Evolutionary conservation across 352 stramenopile species (phyloP).

Genomic region (Globisporangium emineosum): DNA sequence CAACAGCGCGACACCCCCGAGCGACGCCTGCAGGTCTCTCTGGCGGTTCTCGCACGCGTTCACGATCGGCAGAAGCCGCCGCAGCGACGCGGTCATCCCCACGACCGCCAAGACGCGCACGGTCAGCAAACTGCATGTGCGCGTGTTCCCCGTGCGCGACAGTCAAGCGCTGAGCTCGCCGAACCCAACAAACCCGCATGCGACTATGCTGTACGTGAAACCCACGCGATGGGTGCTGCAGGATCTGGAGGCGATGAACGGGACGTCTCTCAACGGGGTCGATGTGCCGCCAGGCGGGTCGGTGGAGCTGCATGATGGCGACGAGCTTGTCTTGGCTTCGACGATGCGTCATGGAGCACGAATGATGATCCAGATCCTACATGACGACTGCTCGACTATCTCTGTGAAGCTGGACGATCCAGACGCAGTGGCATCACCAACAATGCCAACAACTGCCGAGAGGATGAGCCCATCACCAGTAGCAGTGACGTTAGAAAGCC

Average conservation of each 20-base stretch:
- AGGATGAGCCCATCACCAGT: constrained; percentile 20
- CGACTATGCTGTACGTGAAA: constrained; percentile 14
- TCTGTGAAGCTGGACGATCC: constrained; percentile 31
- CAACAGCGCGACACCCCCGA: not conserved
- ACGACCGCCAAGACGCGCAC: constrained; percentile 73
- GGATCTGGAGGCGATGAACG: constrained; percentile 79
- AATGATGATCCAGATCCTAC: constrained; percentile 44
- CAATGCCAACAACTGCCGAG: not conserved
- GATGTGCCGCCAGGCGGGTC: constrained; percentile 49
- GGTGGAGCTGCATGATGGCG: constrained; percentile 58
- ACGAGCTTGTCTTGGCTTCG: constrained; percentile 69
- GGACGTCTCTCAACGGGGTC: constrained; percentile 72
- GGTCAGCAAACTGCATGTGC: constrained; percentile 70
- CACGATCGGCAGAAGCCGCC: constrained; percentile 65
- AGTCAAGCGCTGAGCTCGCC: not conserved
- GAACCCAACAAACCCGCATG: not conserved
- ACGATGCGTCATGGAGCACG: constrained; percentile 60
- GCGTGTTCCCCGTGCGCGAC: constrained; percentile 46
- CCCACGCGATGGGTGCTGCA: constrained; percentile 68
- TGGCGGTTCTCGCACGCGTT: constrained; percentile 60
- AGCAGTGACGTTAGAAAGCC: not conserved
- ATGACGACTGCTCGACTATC: constrained; percentile 39
- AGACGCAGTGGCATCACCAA: not conserved
- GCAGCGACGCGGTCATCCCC: constrained; percentile 64
- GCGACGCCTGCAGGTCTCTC: not conserved